Base-by-base conservation (phyloP, 2,329 filamentous ascomycete species). In the Paecilomyces dactylethromorphus region DNA sequence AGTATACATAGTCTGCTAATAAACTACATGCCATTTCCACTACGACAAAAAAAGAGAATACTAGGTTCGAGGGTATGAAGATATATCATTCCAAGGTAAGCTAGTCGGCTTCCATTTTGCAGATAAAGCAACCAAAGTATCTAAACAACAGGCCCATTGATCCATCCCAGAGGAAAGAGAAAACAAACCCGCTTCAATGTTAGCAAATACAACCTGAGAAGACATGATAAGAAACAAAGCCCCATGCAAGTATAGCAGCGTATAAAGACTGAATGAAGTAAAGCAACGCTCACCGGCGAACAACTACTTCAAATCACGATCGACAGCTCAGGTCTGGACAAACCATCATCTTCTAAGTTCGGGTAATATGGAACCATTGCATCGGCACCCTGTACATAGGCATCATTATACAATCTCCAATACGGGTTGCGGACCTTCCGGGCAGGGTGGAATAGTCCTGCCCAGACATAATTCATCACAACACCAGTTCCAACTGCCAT, bases 401-500 rank as follows among this genome's bases (percentile, higher is more conserved):
- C 91, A 74, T 97, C 92, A 69, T 99, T 99, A 79, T 97, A 97
- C 51, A 99, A 79, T 59, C 94, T 83, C 93, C 94, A 99, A 78
- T 97, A 99, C 21, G 95, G 94, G 63, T 86, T 88, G 61, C 94
- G 85, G 57, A 99, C 94, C 78, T 97, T 97, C 62, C 94, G 85
- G 2, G 94, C 94, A 0, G 94, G 93, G 72, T 99, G 95, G 82
- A 99, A 99, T 18, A 99, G 81, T 18, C 94, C 94, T 0, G 94
- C 93, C 92, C 92, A 97, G 60, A 97, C 88, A 74, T 99, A 99
- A 78, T 99, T 99, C 83, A 99, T 89, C 35, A 97, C 91, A 22
- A 95, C 80, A 2, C 94, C 94, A 0, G 92, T 91, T 0, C 94
- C 94, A 52, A 97, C 89, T 0, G 93, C 92, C 81, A 97, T 91